These are phyloP conservation scores for Microcyclosporella mali DNA, from an alignment of 2,329 filamentous ascomycete species.

Conservation along the genomic window DNA sequence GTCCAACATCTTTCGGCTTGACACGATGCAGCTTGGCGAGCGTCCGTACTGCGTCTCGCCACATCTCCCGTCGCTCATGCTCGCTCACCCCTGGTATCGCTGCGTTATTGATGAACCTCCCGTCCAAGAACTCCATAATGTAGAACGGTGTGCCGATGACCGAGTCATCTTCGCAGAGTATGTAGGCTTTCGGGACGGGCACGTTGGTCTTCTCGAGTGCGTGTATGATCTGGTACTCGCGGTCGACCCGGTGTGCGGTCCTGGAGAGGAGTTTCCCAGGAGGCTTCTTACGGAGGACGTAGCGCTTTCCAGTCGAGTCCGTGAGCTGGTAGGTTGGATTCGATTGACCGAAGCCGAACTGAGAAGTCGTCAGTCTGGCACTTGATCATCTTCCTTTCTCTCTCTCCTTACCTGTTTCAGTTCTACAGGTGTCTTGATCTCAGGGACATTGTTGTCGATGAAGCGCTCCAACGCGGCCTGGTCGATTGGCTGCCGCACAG, in stretches of 20 bases:
- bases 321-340: constrained; percentile 95
- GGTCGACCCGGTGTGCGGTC: constrained; percentile 92
- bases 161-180: constrained; percentile 73
- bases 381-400: too few species aligned
- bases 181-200: constrained; percentile 75
- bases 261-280: constrained; percentile 86
- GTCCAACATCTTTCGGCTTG: constrained; percentile 57
- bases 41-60: constrained; percentile 75
- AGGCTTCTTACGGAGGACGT: constrained; percentile 94
- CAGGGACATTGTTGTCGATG: constrained; percentile 67
- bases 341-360: constrained; percentile 86
- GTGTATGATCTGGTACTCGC: constrained; percentile 85
- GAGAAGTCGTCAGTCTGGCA: constrained; percentile 3
- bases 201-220: constrained; percentile 74
- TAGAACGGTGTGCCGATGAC: constrained; percentile 91
- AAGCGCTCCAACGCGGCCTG: constrained; percentile 70
- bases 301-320: constrained; percentile 60
- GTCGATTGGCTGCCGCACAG: constrained; percentile 84
- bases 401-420: constrained; percentile 66
- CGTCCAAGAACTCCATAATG: constrained; percentile 92
- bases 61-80: constrained; percentile 69
- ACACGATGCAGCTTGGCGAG: constrained; percentile 81
- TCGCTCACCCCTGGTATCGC: constrained; percentile 66
- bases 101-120: constrained; percentile 87
- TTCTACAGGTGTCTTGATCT: constrained; percentile 72